These are phyloP conservation scores for Oenanthe javanica DNA, from an alignment of 140 eudicot species.

Conservation along the genomic window DNA sequence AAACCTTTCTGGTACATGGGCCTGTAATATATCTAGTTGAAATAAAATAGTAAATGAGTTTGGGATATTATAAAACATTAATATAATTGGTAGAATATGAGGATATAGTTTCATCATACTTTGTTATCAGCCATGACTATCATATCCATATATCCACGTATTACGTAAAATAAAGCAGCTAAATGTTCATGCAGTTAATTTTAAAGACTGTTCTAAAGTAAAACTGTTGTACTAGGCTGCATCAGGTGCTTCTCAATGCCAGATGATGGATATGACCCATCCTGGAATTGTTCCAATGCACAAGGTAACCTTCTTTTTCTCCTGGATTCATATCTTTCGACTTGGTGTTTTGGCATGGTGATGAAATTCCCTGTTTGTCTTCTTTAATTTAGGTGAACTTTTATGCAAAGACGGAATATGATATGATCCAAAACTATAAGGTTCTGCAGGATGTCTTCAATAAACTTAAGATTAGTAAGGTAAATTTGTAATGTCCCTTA, in stretches of 20 bases:
- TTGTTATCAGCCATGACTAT: background rate
- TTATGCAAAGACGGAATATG: slow-evolving; percentile 85
- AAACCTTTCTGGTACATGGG: background rate
- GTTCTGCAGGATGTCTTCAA: slow-evolving; percentile 89
- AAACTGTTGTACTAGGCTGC: slow-evolving; percentile 53
- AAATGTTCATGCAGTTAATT: background rate
- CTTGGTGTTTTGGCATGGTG: background rate
- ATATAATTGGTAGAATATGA: background rate
- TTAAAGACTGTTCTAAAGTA: background rate
- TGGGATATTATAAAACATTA: background rate
- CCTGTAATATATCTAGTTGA: background rate
- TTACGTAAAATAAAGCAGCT: background rate
- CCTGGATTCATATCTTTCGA: background rate
- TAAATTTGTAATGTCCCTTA: background rate
- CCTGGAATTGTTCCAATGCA: slow-evolving; percentile 96
- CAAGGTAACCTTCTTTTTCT: slow-evolving; percentile 40
- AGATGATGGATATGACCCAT: slow-evolving; percentile 80
- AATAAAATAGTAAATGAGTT: background rate
- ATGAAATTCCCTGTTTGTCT: background rate
- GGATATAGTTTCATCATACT: background rate
- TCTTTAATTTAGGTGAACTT: slow-evolving; percentile 62
- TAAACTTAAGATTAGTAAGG: slow-evolving; percentile 86
- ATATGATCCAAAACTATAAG: slow-evolving; percentile 93
- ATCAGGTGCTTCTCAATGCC: slow-evolving; percentile 97
- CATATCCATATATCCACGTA: background rate